Percentiles rank a stretch among this genome's conserved stretches.
Evolutionary conservation across 495 filamentous ascomycete species (phyloP).

Genomic region (Chaetomidium leptoderma): DNA sequence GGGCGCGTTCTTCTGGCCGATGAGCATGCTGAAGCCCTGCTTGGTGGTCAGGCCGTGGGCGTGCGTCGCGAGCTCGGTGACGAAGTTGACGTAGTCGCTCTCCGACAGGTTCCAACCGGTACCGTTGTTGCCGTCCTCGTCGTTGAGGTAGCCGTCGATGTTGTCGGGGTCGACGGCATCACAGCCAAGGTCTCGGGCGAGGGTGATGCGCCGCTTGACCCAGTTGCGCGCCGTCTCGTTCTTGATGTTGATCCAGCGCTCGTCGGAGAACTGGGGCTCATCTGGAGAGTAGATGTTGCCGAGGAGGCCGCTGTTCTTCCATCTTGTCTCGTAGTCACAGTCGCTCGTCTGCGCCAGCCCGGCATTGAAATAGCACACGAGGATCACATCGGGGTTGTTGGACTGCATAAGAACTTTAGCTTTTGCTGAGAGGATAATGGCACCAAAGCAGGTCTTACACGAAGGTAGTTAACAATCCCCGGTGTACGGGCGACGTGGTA

Average conservation of each 20-base stretch:
- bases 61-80: conserved; percentile 53
- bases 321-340: conserved; percentile 51
- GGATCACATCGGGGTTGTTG: conserved; percentile 4
- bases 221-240: conserved; percentile 54
- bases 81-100: conserved; percentile 51
- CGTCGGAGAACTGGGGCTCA: conserved; percentile 48
- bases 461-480: conserved; percentile 18
- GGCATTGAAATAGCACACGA: conserved; percentile 73
- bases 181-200: conserved; percentile 57
- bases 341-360: conserved; percentile 57
- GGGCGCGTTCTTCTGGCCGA: conserved; percentile 64
- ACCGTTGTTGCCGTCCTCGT: conserved; percentile 28
- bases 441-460: conserved; percentile 1
- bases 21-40: conserved; percentile 41
- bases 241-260: conserved; percentile 60
- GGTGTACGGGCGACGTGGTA: conserved; percentile 16
- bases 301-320: conserved; percentile 37
- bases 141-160: conserved; percentile 56
- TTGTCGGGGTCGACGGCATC: conserved; percentile 71
- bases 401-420: not conserved
- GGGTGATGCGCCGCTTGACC: conserved; percentile 51
- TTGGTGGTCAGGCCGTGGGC: conserved; percentile 46
- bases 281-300: conserved; percentile 49
- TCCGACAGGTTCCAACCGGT: conserved; percentile 54
- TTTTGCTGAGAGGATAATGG: not conserved